Evolutionary conservation across 768 basidiomycete species (phyloP).

Genomic region (Tulasnella sp.): DNA sequence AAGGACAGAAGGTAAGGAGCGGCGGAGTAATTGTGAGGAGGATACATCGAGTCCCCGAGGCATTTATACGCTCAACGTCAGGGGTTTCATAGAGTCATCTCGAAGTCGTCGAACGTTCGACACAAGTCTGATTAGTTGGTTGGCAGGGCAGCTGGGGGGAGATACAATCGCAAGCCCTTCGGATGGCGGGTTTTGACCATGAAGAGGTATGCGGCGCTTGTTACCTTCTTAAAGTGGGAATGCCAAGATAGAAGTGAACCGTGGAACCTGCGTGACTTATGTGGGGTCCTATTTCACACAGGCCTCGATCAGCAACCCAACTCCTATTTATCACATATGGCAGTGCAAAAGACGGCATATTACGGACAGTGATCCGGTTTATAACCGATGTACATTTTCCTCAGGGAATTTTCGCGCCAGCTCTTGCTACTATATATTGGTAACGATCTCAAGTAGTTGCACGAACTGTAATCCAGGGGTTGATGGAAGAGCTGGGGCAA

Average conservation of each 20-base stretch:
- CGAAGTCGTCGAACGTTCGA: not conserved
- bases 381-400: too few species aligned
- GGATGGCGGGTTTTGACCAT: not conserved
- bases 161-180: not conserved
- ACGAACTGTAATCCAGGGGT: too few species aligned
- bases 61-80: not conserved
- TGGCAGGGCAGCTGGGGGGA: not conserved
- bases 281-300: too few species aligned
- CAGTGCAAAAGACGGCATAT: too few species aligned
- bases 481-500: too few species aligned
- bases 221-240: not conserved
- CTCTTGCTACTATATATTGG: too few species aligned
- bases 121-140: not conserved
- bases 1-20: not conserved
- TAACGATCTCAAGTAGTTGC: too few species aligned
- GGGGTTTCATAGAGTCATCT: not conserved
- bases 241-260: not conserved
- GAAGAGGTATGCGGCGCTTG: not conserved
- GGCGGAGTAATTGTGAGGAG: not conserved
- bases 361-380: too few species aligned
- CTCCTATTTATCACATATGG: too few species aligned
- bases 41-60: not conserved
- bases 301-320: not conserved
- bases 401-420: too few species aligned
- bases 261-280: not conserved